Conservation (phyloP, 2,329 filamentous ascomycete genomes). For the Periconia sp. region DNA sequence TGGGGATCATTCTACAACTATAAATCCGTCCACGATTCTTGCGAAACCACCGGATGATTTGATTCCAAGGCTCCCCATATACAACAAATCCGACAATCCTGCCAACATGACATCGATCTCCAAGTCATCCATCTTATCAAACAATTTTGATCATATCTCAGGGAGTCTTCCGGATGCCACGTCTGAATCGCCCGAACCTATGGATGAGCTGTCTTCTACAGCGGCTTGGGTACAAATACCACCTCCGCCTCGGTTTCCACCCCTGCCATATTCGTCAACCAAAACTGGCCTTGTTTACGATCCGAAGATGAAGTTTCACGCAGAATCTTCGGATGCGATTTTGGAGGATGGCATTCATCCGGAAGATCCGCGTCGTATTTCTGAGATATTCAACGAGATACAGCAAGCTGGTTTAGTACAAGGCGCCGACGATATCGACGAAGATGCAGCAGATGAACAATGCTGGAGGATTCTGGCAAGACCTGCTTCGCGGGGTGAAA, state of each 20-base stretch:
- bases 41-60: slow-evolving; percentile 12
- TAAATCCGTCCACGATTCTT: slow-evolving; percentile 32
- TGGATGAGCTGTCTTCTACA: slow-evolving; percentile 6
- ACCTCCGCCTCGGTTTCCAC: slow-evolving; percentile 38
- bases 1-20: slow-evolving; percentile 18
- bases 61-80: slow-evolving; percentile 26
- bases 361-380: slow-evolving; percentile 89
- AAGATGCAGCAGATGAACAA: slow-evolving; percentile 53
- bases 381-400: slow-evolving; percentile 88
- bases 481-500: slow-evolving; percentile 76
- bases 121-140: slow-evolving; percentile 5
- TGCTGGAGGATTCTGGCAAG: slow-evolving; percentile 74
- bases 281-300: slow-evolving; percentile 68
- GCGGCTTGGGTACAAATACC: slow-evolving; percentile 30
- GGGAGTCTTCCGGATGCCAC: slow-evolving; percentile 24
- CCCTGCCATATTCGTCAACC: slow-evolving; percentile 31
- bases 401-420: slow-evolving; percentile 79
- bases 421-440: slow-evolving; percentile 54
- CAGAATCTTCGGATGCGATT: slow-evolving; percentile 60
- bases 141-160: slow-evolving; percentile 3
- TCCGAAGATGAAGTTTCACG: slow-evolving; percentile 92
- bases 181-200: slow-evolving; percentile 16
- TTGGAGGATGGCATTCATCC: slow-evolving; percentile 76
- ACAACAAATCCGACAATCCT: slow-evolving; percentile 14
- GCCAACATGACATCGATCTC: slow-evolving; percentile 13